Base-by-base conservation (phyloP, 2,329 filamentous ascomycete genomes). In the Plenodomus tracheiphilus region DNA sequence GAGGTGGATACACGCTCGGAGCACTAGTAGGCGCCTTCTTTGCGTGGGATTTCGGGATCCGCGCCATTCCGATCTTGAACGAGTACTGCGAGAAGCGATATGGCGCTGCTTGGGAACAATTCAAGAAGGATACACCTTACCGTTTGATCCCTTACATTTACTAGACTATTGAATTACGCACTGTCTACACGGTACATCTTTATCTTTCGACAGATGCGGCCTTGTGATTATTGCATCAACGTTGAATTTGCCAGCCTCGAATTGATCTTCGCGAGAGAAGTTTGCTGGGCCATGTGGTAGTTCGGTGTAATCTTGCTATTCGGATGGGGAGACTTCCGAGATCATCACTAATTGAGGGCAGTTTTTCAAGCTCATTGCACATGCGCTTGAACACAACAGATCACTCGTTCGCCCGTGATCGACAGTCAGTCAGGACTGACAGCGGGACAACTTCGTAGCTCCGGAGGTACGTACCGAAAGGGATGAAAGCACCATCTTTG, bases 1-100 rank as follows among this genome's bases (percentile, higher is more conserved):
- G 71, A 45, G 79, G 78, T 5, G 79, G 80, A 0, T 79, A 72
- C 69, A 58, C 71, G 2, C 75, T 72, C 63, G 78, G 74, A n/a
- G 66, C 66, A 3, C 35, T 74, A 4, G 66, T 75, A 1, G 74
- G 66, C 18, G 68, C 64, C 0, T 74, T 77, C 41, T 76, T 77
- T 49, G 65, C 73, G n/a, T 72, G 61, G 38, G 75, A 81, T 56
- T 82, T 82, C 59, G 64, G 64, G 6, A 64, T 56, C 2, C 68
- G 75, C 3, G 74, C 65, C 1, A 74, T 82, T 22, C 79, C 78
- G 0, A 65, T 75, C 4, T 57, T 83, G 49, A 78, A 81, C 57
- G 66, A 75, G 47, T 82, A 83, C 57, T 78, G 80, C 57, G 59
- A 65, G 44, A 66, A 66, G 47, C 51, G 66, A 39, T 77, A 77